Base-by-base conservation (phyloP, 2,329 filamentous ascomycete species). In the Mycosphaerella sp. region DNA sequence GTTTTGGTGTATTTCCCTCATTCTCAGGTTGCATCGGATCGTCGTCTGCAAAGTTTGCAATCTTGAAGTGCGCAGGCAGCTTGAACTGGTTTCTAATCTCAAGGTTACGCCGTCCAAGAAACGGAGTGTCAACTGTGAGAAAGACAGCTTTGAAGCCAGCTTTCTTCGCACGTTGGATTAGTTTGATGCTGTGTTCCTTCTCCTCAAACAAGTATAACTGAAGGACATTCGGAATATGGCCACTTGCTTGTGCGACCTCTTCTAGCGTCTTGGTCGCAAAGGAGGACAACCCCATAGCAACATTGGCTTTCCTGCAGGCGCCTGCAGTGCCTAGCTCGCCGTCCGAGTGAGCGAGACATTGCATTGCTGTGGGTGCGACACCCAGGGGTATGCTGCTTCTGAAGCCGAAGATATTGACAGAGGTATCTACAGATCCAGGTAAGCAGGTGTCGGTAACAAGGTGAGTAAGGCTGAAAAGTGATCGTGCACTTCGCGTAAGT, bases 181-280 rank as follows among this genome's bases (percentile, higher is more conserved):
- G 50, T 62, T 72, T 58, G 55, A 74, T 73, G 66, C 66, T 80
- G 73, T 47, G 76, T 72, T 55, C 76, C 63, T 77, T 69, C 62
- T 81, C 75, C 60, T 77, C 76, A 48, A 81, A 69, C 12, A 81
- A 69, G 60, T 76, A 80, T 48, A 82, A 71, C 62, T 83, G 80
- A 62, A 83, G 75, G 21, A 74, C 74, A 57, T 77, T 76, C 0
- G 77, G 72, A 49, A 73, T 76, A 0, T 69, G 65, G 6, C 62
- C 67, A 6, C 70, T 69, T 32, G 75, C 71, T 36, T 67, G 64
- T 4, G 70, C 69, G 0, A 82, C 78, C 12, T 80, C 75, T 62
- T 81, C 79, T n/a, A 80, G 62, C 0, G 70, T 69, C 29, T 69
- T 72, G 4, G 72, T 80, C 2, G 78, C 71, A 55, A 75, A 80